Evolutionary conservation across 2,329 filamentous ascomycete genomes (phyloP).

Genomic region (Alternaria atra): DNA sequence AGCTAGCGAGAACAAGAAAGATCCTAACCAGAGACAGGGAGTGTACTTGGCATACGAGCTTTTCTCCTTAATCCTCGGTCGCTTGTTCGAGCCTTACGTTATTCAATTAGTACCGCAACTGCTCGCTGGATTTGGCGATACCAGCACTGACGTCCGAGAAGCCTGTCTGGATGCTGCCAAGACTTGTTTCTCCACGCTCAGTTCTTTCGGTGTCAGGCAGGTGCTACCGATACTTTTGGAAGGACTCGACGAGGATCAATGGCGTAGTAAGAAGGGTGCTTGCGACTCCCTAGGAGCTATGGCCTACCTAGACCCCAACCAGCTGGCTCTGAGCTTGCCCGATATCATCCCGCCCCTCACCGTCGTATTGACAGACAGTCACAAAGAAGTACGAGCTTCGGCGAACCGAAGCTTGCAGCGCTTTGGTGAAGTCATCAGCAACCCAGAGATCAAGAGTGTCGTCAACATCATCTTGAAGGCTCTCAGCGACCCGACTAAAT

Average conservation of each 20-base stretch:
- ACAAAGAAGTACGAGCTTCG: conserved; percentile 92
- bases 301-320: conserved; percentile 97
- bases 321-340: conserved; percentile 88
- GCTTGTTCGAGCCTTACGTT: conserved; percentile 93
- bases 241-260: conserved; percentile 92
- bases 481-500: conserved; percentile 94
- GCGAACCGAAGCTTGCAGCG: conserved; percentile 97
- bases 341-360: conserved; percentile 97
- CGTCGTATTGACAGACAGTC: conserved; percentile 92
- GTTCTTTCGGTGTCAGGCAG: conserved; percentile 94
- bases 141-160: conserved; percentile 87
- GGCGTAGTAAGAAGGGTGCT: conserved; percentile 98
- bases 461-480: conserved; percentile 94
- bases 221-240: conserved; percentile 91
- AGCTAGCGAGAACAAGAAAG: conserved; percentile 95
- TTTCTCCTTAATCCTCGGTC: conserved; percentile 83
- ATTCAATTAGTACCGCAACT: conserved; percentile 94
- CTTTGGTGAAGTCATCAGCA: conserved; percentile 97
- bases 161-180: conserved; percentile 93
- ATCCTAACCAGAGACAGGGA: conserved; percentile 85
- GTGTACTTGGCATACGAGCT: conserved; percentile 91
- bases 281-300: conserved; percentile 97
- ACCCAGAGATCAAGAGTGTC: conserved; percentile 93
- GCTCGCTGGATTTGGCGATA: conserved; percentile 87
- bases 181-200: conserved; percentile 90